Base-by-base conservation (phyloP, 2,329 filamentous ascomycete species). In the Pseudogymnoascus sp. region DNA sequence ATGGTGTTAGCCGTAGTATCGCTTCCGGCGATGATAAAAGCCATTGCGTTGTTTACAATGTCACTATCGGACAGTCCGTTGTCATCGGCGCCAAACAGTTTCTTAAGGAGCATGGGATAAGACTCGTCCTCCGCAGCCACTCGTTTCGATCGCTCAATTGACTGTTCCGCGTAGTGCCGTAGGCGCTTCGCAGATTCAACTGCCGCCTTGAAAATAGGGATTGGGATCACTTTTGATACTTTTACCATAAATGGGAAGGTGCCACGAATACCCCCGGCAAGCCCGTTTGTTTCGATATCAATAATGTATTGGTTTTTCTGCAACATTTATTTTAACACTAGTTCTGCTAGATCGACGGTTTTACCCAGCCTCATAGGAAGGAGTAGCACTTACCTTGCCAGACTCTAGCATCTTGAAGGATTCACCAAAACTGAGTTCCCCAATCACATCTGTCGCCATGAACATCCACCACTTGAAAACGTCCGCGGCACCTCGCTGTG, bases 401-500 rank as follows among this genome's bases (percentile, higher is more conserved):
- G 70, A 69, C 62, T 84, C 80, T 3, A 86, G 69, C 73, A 80
- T 79, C 0, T 72, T 70, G 63, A 84, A 84, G 0, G 80, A 80
- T n/a, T 83, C 77, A 0, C 82, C 82, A 69, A 85, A 85, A 1
- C 73, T 77, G 5, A 85, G 69, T 60, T 83, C 76, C 0, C 77
- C 80, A 60, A 84, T 81, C 0, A 82, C 71, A 67, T 85, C 83
- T 0, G 81, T 82, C 0, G 81, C 72, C 75, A 83, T 77, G 61
- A 82, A 82, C 5, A 78, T 69, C 73, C 76, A 81, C 82, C 82
- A 85, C 63, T 82, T 82, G 63, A 77, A 75, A 0, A 84, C 70
- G 64, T 85, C 81, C 0, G 72, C 74, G 0, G 65, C 71, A 0
- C 77, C 75, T 0, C 67, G 67, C 14, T 60, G 68, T 66, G 74